Base-by-base conservation (phyloP, 306 rosid genomes). In the Malus sylvestris region DNA sequence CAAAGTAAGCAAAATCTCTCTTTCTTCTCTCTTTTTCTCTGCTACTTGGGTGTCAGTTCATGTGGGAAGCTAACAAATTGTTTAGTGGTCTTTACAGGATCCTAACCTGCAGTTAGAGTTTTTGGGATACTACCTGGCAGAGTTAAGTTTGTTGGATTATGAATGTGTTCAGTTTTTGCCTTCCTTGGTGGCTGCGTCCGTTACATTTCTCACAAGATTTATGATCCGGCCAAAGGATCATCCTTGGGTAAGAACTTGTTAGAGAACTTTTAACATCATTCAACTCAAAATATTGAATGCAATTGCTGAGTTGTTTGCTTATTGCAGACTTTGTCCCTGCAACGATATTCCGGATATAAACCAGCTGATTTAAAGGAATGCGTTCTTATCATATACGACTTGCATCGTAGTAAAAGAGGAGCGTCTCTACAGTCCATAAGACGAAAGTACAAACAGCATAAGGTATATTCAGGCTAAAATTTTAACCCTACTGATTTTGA, bases 161-260 rank as follows among this genome's bases (percentile, higher is more conserved):
- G 74, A 77, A 65, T 89, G 90, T 70, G 86, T 95, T 1, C 89
- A 87, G 80, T 90, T 84, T 79, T 76, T 92, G 82, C 97, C 99
- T 76, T 95, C 99, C 66, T 72, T 90, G 89, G 88, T 95, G 66
- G 99, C 97, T 1, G 93, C 97, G 0, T 89, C 97, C 1, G 97
- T 87, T 29, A 74, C 87, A 18, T 95, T 88, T 86, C 86, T 92
- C 13, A 85, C 99, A 2, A 88, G 89, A 68, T 92, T 89, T 72
- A 90, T 92, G 16, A 46, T 88, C 69, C 77, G 44, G 32, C 86
- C 96, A 6, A 90, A 82, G 76, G 71, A 40, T 16, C 85, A 82
- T 73, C 99, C 99, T 53, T 95, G 99, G 99, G 99, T 95, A 87
- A 44, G 76, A 19, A 3, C 12, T 69, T 51, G 73, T n/a, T 59